Evolutionary conservation across 495 filamentous ascomycete species (phyloP), one percentile per base, ranked within the genome.

Genomic region (Aspergillus heteromorphus): DNA sequence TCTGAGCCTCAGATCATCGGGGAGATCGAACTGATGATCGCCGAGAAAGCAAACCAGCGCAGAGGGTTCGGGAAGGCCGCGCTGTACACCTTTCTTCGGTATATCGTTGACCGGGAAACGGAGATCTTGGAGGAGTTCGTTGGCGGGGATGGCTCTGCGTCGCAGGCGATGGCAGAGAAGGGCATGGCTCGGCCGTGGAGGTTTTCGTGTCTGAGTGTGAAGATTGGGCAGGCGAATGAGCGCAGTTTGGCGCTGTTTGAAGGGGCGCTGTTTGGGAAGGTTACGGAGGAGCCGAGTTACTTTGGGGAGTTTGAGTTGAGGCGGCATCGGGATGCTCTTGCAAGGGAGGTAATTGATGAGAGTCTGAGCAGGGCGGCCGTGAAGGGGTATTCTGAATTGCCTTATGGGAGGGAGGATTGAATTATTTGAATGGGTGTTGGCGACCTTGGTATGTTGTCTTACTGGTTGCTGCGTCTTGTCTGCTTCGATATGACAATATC

Each of bases 21-120:
- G 17, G 91, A 96, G 56, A 65, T 96, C 40, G 90, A 95, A 71
- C 79, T 96, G 54, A 96, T 96, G 91, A 87, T 96, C 50, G 91
- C 91, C 1, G 67, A 72, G 11, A 72, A 74, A 17, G 45, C 58
- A 1, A 71, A 80, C 16, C 86, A 85, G 48, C 70, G 87, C 0
- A 69, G 69, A 10, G 91, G 91, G 0, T 74, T 83, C 17, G 91
- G 91, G 0, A 69, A 79, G 40, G 82, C 81, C 0, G 78, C 83
- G 4, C 72, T 93, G n/a, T 52, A 81, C 17, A 65, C 82, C 1
- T 91, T 96, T 59, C 53, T 96, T 55, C 55, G 70, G 53, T 95
- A 87, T 67, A 67, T 95, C 14, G 48, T 71, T 2, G 57, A 57
- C 4, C 69, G 82, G 40, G 60, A 78, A 50, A 60, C 53, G 0